These are phyloP conservation scores for Suillus weaverae DNA, from an alignment of 768 basidiomycete genomes.

Conservation along the genomic window DNA sequence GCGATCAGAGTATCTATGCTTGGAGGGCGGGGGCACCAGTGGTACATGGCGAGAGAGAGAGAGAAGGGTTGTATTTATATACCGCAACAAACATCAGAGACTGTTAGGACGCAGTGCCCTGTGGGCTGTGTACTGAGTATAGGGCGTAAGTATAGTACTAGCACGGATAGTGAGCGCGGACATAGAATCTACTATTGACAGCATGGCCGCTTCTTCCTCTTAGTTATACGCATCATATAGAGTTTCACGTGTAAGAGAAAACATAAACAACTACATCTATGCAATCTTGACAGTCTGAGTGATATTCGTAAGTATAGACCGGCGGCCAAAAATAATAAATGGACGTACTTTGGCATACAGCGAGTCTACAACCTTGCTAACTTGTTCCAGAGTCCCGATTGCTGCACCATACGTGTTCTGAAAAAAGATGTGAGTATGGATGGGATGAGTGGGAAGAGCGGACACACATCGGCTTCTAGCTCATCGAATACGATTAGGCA, in stretches of 20 bases:
- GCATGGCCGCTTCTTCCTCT: not conserved
- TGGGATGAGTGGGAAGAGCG: not conserved
- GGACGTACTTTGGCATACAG: slow-evolving; percentile 77
- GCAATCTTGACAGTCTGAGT: slow-evolving; percentile 46
- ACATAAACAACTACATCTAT: slow-evolving; percentile 16
- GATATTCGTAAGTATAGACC: not conserved
- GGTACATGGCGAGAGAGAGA: not conserved
- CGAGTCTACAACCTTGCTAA: slow-evolving; percentile 92
- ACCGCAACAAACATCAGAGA: no score
- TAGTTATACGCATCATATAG: not conserved
- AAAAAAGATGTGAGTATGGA: not conserved
- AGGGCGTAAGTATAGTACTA: no score
- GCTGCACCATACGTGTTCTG: slow-evolving; percentile 89
- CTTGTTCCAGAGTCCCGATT: slow-evolving; percentile 85
- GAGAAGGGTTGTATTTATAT: no score
- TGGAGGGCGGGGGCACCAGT: slow-evolving; percentile 24
- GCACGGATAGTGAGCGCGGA: not conserved
- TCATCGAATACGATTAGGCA: slow-evolving; percentile 91
- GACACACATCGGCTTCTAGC: slow-evolving; percentile 77
- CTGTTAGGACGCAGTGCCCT: no score
- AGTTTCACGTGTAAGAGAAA: not conserved
- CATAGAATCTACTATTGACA: not conserved
- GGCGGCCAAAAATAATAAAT: not conserved
- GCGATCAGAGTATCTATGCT: slow-evolving; percentile 35
- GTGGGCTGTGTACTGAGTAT: no score